These are phyloP conservation scores for Evansstolkia leycettana DNA, from an alignment of 495 filamentous ascomycete species.

Conservation along the genomic window DNA sequence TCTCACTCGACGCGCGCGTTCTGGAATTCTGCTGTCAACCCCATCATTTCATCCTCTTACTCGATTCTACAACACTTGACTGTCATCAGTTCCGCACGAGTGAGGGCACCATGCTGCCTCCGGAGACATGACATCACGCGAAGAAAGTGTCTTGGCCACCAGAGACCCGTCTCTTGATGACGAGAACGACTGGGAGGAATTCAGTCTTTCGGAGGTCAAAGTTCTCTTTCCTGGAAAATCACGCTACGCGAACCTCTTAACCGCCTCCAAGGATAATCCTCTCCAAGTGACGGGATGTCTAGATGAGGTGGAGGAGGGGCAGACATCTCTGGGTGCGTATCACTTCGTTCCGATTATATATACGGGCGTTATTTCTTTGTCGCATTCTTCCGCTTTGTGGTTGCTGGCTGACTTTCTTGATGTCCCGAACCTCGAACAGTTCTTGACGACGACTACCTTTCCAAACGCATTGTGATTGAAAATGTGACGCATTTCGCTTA, in stretches of 20 bases:
- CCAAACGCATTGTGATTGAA: conserved; percentile 49
- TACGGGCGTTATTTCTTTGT: not conserved
- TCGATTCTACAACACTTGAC: not conserved
- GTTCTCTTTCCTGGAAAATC: conserved; percentile 37
- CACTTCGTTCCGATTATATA: not conserved
- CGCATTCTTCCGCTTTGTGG: no score
- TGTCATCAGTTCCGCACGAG: not conserved
- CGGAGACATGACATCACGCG: conserved; percentile 36
- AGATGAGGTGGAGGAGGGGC: conserved; percentile 33
- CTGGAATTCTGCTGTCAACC: not conserved
- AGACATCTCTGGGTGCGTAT: conserved; percentile 28
- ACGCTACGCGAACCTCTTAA: conserved; percentile 39
- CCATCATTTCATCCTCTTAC: conserved; percentile 1
- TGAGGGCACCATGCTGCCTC: conserved; percentile 18
- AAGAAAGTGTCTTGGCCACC: conserved; percentile 43
- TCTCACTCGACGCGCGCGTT: not conserved
- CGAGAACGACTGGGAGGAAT: conserved; percentile 50
- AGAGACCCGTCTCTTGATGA: conserved; percentile 39
- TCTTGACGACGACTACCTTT: conserved; percentile 30
- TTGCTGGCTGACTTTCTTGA: no score
- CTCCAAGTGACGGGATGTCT: conserved; percentile 42
- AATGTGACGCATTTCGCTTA: conserved; percentile 56
- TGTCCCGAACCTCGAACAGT: conserved; percentile 24
- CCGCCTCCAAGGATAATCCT: conserved; percentile 37
- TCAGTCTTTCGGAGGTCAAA: conserved; percentile 39